A percentile compares a stretch with the other conserved stretches of the same genome.
Evolutionary conservation across 805 yeast genomes (phyloP).

Genomic region (Candida xiaguanensis): DNA sequence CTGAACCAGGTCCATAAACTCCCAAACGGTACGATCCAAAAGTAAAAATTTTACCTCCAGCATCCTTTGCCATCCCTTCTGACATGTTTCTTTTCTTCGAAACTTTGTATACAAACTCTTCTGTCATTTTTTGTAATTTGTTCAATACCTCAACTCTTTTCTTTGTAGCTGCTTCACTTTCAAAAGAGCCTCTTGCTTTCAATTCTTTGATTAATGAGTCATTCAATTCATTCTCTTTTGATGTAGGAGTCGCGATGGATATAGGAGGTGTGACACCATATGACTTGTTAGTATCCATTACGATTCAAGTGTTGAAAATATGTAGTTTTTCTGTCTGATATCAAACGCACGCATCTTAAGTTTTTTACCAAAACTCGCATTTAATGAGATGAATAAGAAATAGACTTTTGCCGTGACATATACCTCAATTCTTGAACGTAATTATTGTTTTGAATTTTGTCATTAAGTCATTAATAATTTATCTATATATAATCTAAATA

Average conservation of each 20-base stretch:
- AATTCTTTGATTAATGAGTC: constrained; percentile 75
- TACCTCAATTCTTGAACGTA: too few relatives aligned
- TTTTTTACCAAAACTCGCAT: too few relatives aligned
- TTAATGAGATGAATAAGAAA: too few relatives aligned
- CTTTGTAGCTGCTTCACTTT: constrained; percentile 76
- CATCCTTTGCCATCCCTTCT: constrained; percentile 95
- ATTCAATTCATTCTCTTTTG: constrained; percentile 72
- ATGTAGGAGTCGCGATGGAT: constrained; percentile 79
- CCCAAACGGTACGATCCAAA: constrained; percentile 94
- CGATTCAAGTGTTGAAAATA: neutral
- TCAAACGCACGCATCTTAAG: neutral
- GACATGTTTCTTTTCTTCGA: constrained; percentile 84
- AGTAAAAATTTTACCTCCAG: constrained; percentile 97
- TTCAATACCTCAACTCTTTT: constrained; percentile 74
- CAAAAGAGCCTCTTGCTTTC: constrained; percentile 83
- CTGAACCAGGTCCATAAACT: constrained; percentile 97
- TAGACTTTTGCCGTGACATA: too few relatives aligned
- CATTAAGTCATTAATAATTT: too few relatives aligned
- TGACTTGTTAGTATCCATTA: constrained; percentile 6
- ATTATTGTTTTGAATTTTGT: too few relatives aligned
- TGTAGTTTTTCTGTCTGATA: neutral
- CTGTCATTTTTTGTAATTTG: constrained; percentile 66
- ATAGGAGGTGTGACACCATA: constrained; percentile 83
- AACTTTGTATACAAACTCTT: constrained; percentile 80
- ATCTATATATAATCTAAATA: neutral